A percentile compares a stretch with the other conserved stretches of the same genome.
These are phyloP conservation scores for Pseudogymnoascus sp. DNA, from an alignment of 2,329 filamentous ascomycete genomes.

Conservation along the genomic window DNA sequence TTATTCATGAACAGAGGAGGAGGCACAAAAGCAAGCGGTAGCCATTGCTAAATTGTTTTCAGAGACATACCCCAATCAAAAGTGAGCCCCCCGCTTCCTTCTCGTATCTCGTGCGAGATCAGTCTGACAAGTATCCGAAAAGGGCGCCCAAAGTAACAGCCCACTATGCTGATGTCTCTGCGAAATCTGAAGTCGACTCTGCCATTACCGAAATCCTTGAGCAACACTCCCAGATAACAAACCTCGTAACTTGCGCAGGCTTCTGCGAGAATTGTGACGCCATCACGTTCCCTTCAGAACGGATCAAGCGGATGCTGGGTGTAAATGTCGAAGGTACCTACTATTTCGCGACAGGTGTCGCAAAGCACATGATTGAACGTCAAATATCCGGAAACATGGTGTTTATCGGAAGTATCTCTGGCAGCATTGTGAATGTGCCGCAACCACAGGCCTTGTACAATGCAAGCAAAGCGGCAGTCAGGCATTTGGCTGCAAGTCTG, in stretches of 20 bases:
- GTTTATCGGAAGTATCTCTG: slow-evolving; percentile 93
- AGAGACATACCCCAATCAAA: background rate
- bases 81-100: background rate
- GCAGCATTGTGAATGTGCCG: slow-evolving; percentile 82
- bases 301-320: slow-evolving; percentile 86
- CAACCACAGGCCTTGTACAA: slow-evolving; percentile 94
- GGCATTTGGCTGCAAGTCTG: slow-evolving; percentile 78
- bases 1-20: slow-evolving; percentile 54
- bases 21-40: slow-evolving; percentile 69
- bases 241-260: slow-evolving; percentile 89
- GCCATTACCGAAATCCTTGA: slow-evolving; percentile 64
- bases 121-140: background rate
- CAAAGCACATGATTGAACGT: slow-evolving; percentile 80
- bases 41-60: background rate
- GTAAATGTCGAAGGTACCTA: slow-evolving; percentile 94
- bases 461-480: slow-evolving; percentile 82
- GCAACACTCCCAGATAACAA: slow-evolving; percentile 76
- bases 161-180: slow-evolving; percentile 81
- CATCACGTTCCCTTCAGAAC: slow-evolving; percentile 80
- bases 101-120: background rate
- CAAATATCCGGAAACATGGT: slow-evolving; percentile 78
- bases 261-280: slow-evolving; percentile 96
- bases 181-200: slow-evolving; percentile 67
- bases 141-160: slow-evolving; percentile 74
- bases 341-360: slow-evolving; percentile 75